Base-by-base conservation (phyloP, 139 green algal species). In the Chlorella vulgaris region DNA sequence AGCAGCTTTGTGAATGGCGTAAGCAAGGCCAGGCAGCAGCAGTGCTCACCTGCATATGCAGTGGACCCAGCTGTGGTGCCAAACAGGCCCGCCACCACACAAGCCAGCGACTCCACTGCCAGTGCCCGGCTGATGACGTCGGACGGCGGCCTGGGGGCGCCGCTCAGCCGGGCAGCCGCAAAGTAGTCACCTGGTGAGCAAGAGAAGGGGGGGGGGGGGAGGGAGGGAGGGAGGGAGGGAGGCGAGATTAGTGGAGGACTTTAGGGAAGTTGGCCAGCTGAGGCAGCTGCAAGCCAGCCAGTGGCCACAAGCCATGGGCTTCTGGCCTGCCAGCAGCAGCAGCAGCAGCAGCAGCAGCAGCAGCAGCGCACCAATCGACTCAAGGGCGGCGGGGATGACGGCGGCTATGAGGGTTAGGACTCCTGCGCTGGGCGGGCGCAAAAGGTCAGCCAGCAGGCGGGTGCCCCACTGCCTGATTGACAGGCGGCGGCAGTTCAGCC, bases 1-100 rank as follows among this genome's bases (percentile, higher is more conserved):
- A n/a, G n/a, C n/a, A n/a, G n/a, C n/a, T n/a, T n/a, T n/a, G n/a
- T n/a, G n/a, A n/a, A n/a, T n/a, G n/a, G n/a, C n/a, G n/a, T n/a
- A n/a, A n/a, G n/a, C n/a, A n/a, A n/a, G n/a, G n/a, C n/a, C n/a
- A n/a, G n/a, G n/a, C n/a, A n/a, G n/a, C n/a, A n/a, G n/a, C n/a
- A n/a, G n/a, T 5, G 24, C 67, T 4, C 33, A 67, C 75, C 76
- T 78, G 83, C 83, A 68, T 86, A 94, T 0, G 88, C 86, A 0
- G 91, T 94, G 31, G 89, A 91, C 7, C 90, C 91, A 21, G 88
- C 89, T 53, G 76, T 84, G 19, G 89, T 92, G 60, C 89, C 89
- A 28, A 85, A 87, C 29, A 92, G 66, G 5, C 88, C 89, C 0
- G 80, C 47, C 26, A 92, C 69, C 33, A 82, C 28, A 74, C 84